These are phyloP conservation scores for Globisporangium iwayamae DNA, from an alignment of 352 stramenopile genomes.

Conservation along the genomic window DNA sequence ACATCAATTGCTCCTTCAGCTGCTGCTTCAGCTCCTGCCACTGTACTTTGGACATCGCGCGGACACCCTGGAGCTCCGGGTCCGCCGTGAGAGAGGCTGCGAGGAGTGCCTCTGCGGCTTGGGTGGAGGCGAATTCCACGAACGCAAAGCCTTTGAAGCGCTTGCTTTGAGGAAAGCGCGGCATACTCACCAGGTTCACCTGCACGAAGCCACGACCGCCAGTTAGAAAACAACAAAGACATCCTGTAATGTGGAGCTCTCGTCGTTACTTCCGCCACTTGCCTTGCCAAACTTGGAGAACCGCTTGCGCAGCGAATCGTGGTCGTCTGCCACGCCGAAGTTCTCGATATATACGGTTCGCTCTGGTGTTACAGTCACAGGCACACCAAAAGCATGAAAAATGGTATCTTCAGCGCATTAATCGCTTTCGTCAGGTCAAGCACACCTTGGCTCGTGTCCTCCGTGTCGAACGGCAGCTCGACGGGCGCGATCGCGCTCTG, in stretches of 20 bases:
- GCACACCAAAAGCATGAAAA: not conserved
- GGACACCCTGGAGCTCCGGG: slow-evolving; percentile 30
- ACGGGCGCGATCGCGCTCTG: slow-evolving; percentile 43
- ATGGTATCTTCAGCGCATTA: not conserved
- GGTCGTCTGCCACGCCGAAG: slow-evolving; percentile 51
- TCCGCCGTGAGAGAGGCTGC: slow-evolving; percentile 20
- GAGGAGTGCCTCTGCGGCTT: slow-evolving; percentile 25
- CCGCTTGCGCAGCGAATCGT: slow-evolving; percentile 58
- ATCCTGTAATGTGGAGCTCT: too few relatives aligned
- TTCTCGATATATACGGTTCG: slow-evolving; percentile 77
- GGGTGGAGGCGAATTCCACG: slow-evolving; percentile 59
- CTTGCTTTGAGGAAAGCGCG: slow-evolving; percentile 57
- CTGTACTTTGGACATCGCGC: slow-evolving; percentile 51
- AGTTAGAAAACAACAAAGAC: not conserved
- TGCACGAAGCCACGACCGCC: slow-evolving; percentile 4
- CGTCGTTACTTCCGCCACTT: not conserved
- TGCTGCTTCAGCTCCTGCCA: slow-evolving; percentile 68
- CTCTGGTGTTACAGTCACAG: slow-evolving; percentile 22
- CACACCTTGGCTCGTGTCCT: slow-evolving; percentile 22
- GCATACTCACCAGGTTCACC: slow-evolving; percentile 73
- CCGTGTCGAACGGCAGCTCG: slow-evolving; percentile 25
- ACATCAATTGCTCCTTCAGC: slow-evolving; percentile 44
- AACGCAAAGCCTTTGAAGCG: slow-evolving; percentile 84
- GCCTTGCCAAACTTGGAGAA: slow-evolving; percentile 68
- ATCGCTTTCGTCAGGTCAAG: too few relatives aligned